Conservation (phyloP, 345 rosid genomes). For the Capsella bursapastoris region DNA sequence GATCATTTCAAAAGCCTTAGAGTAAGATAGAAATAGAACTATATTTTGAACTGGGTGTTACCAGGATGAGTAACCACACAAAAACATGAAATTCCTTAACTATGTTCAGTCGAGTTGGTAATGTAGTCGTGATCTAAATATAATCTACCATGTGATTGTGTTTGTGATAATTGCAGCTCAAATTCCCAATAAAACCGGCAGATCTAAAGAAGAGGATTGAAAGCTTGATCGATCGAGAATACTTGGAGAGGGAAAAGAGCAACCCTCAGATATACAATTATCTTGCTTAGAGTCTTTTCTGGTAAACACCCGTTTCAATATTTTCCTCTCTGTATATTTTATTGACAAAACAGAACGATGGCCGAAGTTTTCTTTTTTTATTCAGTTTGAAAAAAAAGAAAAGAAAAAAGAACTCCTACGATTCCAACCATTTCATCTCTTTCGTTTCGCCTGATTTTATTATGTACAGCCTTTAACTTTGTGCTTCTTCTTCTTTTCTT, state of each 20-base stretch:
- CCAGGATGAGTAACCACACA: background rate
- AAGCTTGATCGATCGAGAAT: slow-evolving; percentile 93
- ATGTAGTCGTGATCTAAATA: background rate
- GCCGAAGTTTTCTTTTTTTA: slow-evolving; percentile 27
- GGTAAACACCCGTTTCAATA: slow-evolving; percentile 17
- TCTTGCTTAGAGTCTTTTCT: slow-evolving; percentile 57
- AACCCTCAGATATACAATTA: slow-evolving; percentile 97
- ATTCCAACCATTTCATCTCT: slow-evolving; percentile 17
- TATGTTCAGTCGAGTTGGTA: background rate
- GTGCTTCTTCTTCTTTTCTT: background rate
- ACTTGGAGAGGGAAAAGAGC: slow-evolving; percentile 97
- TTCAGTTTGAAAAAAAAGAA: slow-evolving; percentile 25
- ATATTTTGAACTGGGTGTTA: background rate
- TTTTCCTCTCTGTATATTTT: slow-evolving; percentile 41
- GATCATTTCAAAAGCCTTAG: background rate
- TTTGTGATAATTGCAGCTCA: slow-evolving; percentile 62
- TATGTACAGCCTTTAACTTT: background rate
- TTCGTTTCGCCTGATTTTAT: background rate
- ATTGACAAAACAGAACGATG: slow-evolving; percentile 28
- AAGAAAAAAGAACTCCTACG: background rate
- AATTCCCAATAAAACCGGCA: slow-evolving; percentile 93
- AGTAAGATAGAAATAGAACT: background rate
- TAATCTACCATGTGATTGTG: slow-evolving; percentile 1
- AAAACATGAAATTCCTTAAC: slow-evolving; percentile 1
- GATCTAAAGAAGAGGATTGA: slow-evolving; percentile 99